Evolutionary conservation across 1,139 yeast species (phyloP).

Genomic region (Wickerhamomyces sp.): DNA sequence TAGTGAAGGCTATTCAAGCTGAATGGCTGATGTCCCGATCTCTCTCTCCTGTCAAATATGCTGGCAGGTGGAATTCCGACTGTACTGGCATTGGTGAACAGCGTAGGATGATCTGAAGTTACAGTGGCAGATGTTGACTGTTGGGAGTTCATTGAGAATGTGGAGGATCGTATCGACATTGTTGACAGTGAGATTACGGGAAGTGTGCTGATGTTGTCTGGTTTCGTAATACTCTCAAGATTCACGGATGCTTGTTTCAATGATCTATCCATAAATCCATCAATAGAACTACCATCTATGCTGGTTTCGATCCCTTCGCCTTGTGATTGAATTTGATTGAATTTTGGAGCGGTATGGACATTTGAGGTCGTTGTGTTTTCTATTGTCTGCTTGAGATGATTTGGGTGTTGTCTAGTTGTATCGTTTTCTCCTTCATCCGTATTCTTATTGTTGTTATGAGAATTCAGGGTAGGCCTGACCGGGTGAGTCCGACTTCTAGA

Average conservation of each 20-base stretch:
- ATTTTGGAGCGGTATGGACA: too few species aligned
- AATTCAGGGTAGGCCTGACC: not conserved
- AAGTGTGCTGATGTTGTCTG: constrained; percentile 42
- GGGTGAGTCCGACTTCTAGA: not conserved
- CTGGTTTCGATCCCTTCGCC: not conserved
- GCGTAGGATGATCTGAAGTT: constrained; percentile 37
- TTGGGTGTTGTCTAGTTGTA: too few species aligned
- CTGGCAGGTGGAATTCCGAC: constrained; percentile 64
- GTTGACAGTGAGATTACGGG: constrained; percentile 50
- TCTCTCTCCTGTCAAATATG: constrained; percentile 43
- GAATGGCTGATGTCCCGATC: constrained; percentile 7
- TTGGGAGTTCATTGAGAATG: constrained; percentile 30
- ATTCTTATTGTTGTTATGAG: too few species aligned
- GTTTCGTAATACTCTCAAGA: constrained; percentile 11
- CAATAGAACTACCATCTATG: not conserved
- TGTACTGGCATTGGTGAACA: constrained; percentile 56
- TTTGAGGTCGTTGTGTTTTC: too few species aligned
- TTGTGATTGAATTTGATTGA: not conserved
- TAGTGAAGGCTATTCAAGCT: constrained; percentile 8
- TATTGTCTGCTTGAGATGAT: too few species aligned
- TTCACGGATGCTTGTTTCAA: constrained; percentile 8
- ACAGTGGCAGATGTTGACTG: constrained; percentile 38
- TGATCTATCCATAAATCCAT: not conserved
- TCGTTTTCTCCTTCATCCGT: too few species aligned
- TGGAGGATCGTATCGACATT: constrained; percentile 34